Conservation (phyloP, 1,284 basidiomycete genomes). For the Ceratobasidium sp. region DNA sequence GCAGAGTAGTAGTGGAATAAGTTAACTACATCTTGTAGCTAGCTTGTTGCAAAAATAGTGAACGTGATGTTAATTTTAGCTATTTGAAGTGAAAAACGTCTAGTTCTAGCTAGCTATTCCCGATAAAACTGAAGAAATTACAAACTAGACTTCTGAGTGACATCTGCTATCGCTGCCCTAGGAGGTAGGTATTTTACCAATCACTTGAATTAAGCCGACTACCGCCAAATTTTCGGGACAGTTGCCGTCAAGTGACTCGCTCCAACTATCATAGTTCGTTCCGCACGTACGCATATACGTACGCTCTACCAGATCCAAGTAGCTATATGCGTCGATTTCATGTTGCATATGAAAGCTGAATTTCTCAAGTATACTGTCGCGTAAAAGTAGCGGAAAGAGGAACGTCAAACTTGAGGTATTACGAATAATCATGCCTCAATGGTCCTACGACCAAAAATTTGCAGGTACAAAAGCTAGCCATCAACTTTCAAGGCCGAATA, state of each 20-base stretch:
- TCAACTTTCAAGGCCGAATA: too few species aligned
- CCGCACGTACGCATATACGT: neutral
- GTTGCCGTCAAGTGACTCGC: neutral
- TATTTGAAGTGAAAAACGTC: too few species aligned
- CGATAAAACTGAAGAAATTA: too few species aligned
- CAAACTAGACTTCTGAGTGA: too few species aligned
- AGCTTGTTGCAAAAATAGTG: neutral
- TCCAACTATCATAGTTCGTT: neutral
- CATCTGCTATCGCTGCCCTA: too few species aligned
- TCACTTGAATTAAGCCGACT: too few species aligned
- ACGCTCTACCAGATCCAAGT: neutral
- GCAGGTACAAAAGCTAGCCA: too few species aligned
- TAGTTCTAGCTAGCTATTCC: too few species aligned
- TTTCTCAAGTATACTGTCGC: neutral
- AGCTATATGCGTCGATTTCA: neutral
- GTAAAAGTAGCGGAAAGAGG: too few species aligned
- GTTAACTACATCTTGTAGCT: neutral
- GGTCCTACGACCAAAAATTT: neutral
- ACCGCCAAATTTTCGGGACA: neutral
- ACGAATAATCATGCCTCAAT: conserved; percentile 13
- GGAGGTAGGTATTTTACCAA: too few species aligned
- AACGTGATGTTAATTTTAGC: neutral
- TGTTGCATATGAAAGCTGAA: neutral
- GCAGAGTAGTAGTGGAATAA: conserved; percentile 21
- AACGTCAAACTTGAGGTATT: neutral